A percentile compares a stretch with the other conserved stretches of the same genome.
Evolutionary conservation across 225 moss, liverwort and hornwort genomes (phyloP).

Genomic region (Marchantia paleacea): DNA sequence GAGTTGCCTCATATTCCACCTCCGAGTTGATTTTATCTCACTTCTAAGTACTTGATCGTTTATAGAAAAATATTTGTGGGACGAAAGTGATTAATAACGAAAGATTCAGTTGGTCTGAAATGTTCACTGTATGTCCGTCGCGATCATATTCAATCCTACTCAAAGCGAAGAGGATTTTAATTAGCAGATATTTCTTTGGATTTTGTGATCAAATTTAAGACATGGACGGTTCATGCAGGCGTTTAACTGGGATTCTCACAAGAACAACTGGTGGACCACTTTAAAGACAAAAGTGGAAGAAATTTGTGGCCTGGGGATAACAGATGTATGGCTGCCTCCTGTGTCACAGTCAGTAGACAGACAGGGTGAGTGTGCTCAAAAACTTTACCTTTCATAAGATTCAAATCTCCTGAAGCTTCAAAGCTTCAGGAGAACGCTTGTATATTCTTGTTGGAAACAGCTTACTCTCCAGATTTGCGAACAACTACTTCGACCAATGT

Average conservation of each 20-base stretch:
- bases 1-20: conserved; percentile 31
- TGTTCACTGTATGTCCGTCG: background rate
- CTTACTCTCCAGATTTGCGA: too few relatives aligned
- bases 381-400: too few relatives aligned
- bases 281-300: conserved; percentile 60
- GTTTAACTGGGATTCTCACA: conserved; percentile 76
- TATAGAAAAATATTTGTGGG: too few relatives aligned
- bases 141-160: background rate
- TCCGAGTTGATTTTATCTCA: background rate
- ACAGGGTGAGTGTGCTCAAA: conserved; percentile 44
- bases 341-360: conserved; percentile 75
- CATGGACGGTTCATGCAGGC: conserved; percentile 33
- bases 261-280: conserved; percentile 56
- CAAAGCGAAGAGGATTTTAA: background rate
- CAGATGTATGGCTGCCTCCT: conserved; percentile 81
- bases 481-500: too few relatives aligned
- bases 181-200: too few relatives aligned
- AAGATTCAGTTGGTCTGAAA: background rate
- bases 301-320: conserved; percentile 55
- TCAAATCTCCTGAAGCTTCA: too few relatives aligned
- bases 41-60: background rate
- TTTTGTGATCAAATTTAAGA: background rate
- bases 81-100: too few relatives aligned
- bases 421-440: too few relatives aligned
- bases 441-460: too few relatives aligned